Base-by-base conservation (phyloP, 2,329 filamentous ascomycete species). In the Colletotrichum tamarilloi region DNA sequence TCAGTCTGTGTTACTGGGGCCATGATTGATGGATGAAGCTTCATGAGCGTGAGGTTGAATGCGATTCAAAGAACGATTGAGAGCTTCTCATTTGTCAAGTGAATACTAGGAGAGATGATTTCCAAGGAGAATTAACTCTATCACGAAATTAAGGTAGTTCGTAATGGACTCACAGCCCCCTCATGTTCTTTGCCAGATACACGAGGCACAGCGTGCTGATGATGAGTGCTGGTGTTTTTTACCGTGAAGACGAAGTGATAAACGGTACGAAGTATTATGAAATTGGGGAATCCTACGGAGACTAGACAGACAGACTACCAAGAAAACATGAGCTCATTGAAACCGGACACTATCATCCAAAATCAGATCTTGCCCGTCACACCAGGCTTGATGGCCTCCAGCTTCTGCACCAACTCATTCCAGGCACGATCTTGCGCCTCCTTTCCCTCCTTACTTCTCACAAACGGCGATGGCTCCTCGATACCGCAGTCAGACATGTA, bases 351-450 rank as follows among this genome's bases (percentile, higher is more conserved):
- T 22, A 12, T 59, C 5, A n/a, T n/a, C 14, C 1, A n/a, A 28
- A 28, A 59, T 46, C 24, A 67, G 12, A 73, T 49, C 3, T 74
- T 75, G 12, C 55, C 53, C 28, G 67, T 75, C 0, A 77, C 72
- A 9, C 84, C 85, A 2, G 85, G 84, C 66, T 81, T 69, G 55
- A 87, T 82, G 2, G 63, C 75, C 74, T 88, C 85, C 68, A 87
- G 66, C 30, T 84, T 85, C 8, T 65, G 74, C 6, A 75, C 76
- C 64, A 88, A 62, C 76, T 88, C 86, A 3, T 75, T 77, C 85
- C 85, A 89, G 0, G 88, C 72, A 71, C 79, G 82, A 63, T 80
- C 74, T 58, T 84, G 81, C n/a, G 80, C 76, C 58, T 75, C 73
- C 30, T 76, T 75, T 0, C 86, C 86, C 7, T 85, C 82, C 5